Base-by-base conservation (phyloP, 2,329 filamentous ascomycete genomes). In the Diaporthe eres region DNA sequence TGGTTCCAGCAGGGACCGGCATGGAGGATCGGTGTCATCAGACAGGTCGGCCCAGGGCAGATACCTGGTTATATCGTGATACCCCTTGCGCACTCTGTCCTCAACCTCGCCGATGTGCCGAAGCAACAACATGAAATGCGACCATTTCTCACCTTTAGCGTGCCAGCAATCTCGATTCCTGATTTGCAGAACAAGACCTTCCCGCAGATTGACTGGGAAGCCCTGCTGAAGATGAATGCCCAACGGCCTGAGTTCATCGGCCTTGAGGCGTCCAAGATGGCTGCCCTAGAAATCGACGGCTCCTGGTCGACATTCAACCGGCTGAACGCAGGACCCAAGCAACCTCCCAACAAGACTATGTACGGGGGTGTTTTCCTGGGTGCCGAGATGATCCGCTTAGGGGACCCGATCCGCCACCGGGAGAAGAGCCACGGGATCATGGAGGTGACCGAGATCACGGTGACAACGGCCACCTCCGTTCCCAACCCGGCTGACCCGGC, bases 221-320 rank as follows among this genome's bases (percentile, higher is more conserved):
- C 65, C 63, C 76, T 81, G 31, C 76, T 78, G 7, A 60, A 70
- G 13, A 77, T 78, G 39, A 65, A 63, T 25, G 71, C 58, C 60
- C 58, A 55, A 12, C 58, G 71, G 47, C 77, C 78, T 25, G 80
- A 82, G 76, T 47, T 79, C 3, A 72, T 83, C 25, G 80, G 81
- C n/a, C 81, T 85, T 51, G 83, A 85, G 70, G 83, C 83, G n/a
- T 82, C 81, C 63, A 85, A 85, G 79, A 79, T 84, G 77, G 83
- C 82, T 13, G 83, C 83, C 13, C 80, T 82, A 55, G 78, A 80
- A 72, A 82, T 84, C 76, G 84, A 84, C 70, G 82, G 82, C 63
- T 81, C 78, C 71, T 84, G 80, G 72, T 84, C 82, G 2, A 77
- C 81, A 37, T 83, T 84, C 77, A 82, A 83, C 77, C 75, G 78